Percentiles rank a stretch among this genome's conserved stretches.
phyloP scores from a whole-genome alignment of 768 basidiomycete genomes.

The Boletus coccyginus region DNA sequence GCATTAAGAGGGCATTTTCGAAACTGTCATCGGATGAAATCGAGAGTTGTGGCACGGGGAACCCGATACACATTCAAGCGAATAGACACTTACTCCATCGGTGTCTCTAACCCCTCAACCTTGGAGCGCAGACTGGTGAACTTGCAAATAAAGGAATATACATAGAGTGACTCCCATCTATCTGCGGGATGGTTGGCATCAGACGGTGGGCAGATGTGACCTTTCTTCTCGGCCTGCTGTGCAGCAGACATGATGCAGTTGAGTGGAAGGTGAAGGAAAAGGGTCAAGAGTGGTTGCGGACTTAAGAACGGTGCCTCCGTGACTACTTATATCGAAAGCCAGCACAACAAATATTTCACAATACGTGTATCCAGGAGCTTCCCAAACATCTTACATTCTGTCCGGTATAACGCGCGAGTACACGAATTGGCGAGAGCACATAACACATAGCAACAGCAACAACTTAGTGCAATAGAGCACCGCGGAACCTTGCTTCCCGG shows the following conservation, averaged over 20 bases:
- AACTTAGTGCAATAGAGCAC: slow-evolving; percentile 14
- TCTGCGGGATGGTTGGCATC: slow-evolving; percentile 71
- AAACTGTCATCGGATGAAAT: slow-evolving; percentile 48
- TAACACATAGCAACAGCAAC: slow-evolving; percentile 18
- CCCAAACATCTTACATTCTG: slow-evolving; percentile 25
- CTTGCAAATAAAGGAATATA: slow-evolving; percentile 82
- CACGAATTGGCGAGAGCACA: slow-evolving; percentile 18
- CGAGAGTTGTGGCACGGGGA: slow-evolving; percentile 31
- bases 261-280: slow-evolving; percentile 33
- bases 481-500: slow-evolving; percentile 3
- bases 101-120: slow-evolving; percentile 74
- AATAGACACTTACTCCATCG: slow-evolving; percentile 70
- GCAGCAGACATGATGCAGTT: slow-evolving; percentile 38
- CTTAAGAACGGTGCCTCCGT: slow-evolving; percentile 33
- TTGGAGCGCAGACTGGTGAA: slow-evolving; percentile 75
- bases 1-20: slow-evolving; percentile 73
- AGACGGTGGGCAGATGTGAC: slow-evolving; percentile 53
- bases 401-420: slow-evolving; percentile 18
- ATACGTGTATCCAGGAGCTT: slow-evolving; percentile 28
- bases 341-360: slow-evolving; percentile 35
- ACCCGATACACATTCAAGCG: slow-evolving; percentile 17
- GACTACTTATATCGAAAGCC: slow-evolving; percentile 37
- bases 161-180: slow-evolving; percentile 85
- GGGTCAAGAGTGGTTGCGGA: slow-evolving; percentile 35
- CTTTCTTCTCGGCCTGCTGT: slow-evolving; percentile 43